Percentiles rank a stretch among this genome's conserved stretches.
Conservation (phyloP, 73 alveolate genomes). For the Diophrys appendiculata region DNA sequence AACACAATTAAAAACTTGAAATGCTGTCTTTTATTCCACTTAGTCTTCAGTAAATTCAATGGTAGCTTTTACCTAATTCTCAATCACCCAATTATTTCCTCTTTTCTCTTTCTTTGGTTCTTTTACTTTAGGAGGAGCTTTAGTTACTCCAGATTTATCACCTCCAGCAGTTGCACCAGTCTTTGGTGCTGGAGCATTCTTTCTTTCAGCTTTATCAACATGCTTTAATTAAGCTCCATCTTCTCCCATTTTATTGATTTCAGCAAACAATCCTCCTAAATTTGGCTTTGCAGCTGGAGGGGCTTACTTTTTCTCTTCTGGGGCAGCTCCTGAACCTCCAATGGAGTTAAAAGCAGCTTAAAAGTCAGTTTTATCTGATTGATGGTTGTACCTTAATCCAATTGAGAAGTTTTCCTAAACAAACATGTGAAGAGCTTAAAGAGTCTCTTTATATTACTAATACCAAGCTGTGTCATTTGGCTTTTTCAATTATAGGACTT, state of each 20-base stretch:
- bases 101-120: not conserved
- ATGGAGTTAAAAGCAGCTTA: too few relatives aligned
- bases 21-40: not conserved
- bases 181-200: conserved; percentile 2
- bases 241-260: not conserved
- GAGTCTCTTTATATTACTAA: too few relatives aligned
- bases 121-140: not conserved
- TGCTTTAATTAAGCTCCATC: not conserved
- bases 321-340: too few relatives aligned
- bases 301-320: not conserved
- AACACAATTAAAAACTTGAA: not conserved
- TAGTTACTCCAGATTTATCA: too few relatives aligned
- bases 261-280: not conserved
- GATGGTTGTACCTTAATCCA: too few relatives aligned
- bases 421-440: too few relatives aligned
- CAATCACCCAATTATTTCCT: not conserved
- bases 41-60: not conserved
- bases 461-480: too few relatives aligned
- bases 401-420: too few relatives aligned
- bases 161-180: not conserved
- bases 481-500: too few relatives aligned
- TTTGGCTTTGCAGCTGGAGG: conserved; percentile 1
- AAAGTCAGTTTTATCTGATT: too few relatives aligned
- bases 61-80: not conserved
- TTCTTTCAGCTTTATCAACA: not conserved